Evolutionary conservation across 768 basidiomycete genomes (phyloP), one percentile per base, ranked within the genome.

Genomic region (Tricholoma terreum): DNA sequence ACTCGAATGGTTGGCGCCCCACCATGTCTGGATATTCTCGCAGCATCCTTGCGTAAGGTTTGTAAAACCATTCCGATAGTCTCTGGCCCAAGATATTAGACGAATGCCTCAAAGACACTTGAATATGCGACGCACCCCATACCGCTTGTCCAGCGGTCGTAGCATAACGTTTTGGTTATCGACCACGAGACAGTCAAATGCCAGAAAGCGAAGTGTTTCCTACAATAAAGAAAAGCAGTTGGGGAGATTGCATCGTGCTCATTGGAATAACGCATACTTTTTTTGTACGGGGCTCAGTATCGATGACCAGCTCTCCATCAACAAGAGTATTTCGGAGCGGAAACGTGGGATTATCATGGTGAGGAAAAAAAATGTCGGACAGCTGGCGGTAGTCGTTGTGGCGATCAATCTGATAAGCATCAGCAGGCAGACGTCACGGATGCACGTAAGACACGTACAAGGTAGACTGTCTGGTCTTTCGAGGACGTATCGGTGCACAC

Each of bases 241-340:
- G 4, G 8, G 1, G n/a, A 31, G 3, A 27, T 14, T 30, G 24
- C 27, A 30, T 30, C 9, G 6, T 12, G 15, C 6, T 3, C 6
- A 31, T 49, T 17, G 27, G n/a, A 54, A 36, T n/a, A 19, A 51
- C 22, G n/a, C 46, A 17, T 31, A 92, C 94, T 67, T 78, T 74
- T 45, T 83, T 84, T 33, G 87, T 93, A 35, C 70, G 72, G 8
- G 88, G 89, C 68, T 98, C 92, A 22, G 88, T 80, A 66, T 99
- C 97, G 52, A 92, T 77, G 5, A 99, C 94, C 42, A 98, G 84
- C 69, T 99, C 97, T 35, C 92, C 97, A 66, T 99, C 97, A 17
- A 98, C 72, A 9, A 99, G 76, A 0, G 92, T 92, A 67, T 90
- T 87, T 61, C 82, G 78, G 38, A 97, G 78, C 2, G 89, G 87